Evolutionary conservation across 176 grass and related monocot species (phyloP).

Genomic region (Leersia perrieri): DNA sequence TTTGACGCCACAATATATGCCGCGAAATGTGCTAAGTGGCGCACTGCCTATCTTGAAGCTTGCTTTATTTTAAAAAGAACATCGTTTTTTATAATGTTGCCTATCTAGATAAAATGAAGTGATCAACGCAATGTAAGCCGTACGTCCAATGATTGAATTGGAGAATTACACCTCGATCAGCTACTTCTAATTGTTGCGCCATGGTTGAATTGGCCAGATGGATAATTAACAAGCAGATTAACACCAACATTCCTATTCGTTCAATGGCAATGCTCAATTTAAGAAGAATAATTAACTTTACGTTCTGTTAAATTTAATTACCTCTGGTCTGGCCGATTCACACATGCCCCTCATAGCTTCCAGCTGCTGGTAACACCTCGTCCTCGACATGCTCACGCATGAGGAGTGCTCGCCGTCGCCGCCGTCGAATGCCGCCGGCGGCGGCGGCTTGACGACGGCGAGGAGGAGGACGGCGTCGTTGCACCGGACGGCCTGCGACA

Average conservation of each 20-base stretch:
- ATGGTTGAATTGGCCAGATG: not conserved
- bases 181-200: too few relatives aligned
- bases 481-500: conserved; percentile 54
- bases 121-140: not conserved
- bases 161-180: too few relatives aligned
- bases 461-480: conserved; percentile 54
- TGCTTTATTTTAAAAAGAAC: not conserved
- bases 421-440: not conserved
- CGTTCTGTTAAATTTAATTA: not conserved
- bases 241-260: not conserved
- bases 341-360: conserved; percentile 47
- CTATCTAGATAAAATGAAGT: not conserved
- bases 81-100: not conserved
- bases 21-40: conserved; percentile 9
- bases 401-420: not conserved
- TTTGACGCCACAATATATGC: not conserved
- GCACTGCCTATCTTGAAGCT: not conserved
- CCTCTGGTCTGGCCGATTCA: conserved; percentile 56
- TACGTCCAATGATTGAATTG: not conserved
- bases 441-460: conserved; percentile 34
- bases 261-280: not conserved
- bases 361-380: conserved; percentile 28
- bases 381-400: conserved; percentile 22
- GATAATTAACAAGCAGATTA: not conserved
- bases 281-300: not conserved